phyloP scores from a whole-genome alignment of 139 green algal species.

The Auxenochlorella pyrenoidosa region DNA sequence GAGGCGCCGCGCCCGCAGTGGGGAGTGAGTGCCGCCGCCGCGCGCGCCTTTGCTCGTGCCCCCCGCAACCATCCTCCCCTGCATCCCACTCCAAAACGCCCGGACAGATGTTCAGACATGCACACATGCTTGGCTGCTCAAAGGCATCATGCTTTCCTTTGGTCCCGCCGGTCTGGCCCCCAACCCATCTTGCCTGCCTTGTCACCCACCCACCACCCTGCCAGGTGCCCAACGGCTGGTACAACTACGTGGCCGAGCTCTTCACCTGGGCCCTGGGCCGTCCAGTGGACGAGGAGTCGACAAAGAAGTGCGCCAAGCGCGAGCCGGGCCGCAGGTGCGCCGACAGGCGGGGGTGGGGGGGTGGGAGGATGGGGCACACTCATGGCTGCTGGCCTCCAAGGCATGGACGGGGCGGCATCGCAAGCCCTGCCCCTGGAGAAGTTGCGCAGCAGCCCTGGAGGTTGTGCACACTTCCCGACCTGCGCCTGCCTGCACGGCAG shows the following conservation, averaged over 20 bases:
- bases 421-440: too few species aligned
- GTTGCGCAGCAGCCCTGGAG: too few species aligned
- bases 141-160: too few species aligned
- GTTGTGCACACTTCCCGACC: too few species aligned
- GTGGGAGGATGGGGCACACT: too few species aligned
- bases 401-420: too few species aligned
- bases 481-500: too few species aligned
- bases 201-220: not conserved
- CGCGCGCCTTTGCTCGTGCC: too few species aligned
- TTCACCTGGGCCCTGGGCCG: slow-evolving; percentile 70
- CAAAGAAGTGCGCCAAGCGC: slow-evolving; percentile 74
- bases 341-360: not conserved
- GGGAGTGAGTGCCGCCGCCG: slow-evolving; percentile 51
- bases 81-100: not conserved
- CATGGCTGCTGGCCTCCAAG: too few species aligned
- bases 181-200: not conserved
- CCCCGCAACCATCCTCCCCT: not conserved
- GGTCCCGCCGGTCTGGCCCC: too few species aligned
- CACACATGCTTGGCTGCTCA: too few species aligned
- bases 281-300: slow-evolving; percentile 64
- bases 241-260: slow-evolving; percentile 76
- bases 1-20: slow-evolving; percentile 76
- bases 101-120: not conserved
- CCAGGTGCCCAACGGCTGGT: slow-evolving; percentile 74
- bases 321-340: slow-evolving; percentile 72